Evolutionary conservation across 805 yeast species (phyloP).

Genomic region (Diddensiella transvaalensis): DNA sequence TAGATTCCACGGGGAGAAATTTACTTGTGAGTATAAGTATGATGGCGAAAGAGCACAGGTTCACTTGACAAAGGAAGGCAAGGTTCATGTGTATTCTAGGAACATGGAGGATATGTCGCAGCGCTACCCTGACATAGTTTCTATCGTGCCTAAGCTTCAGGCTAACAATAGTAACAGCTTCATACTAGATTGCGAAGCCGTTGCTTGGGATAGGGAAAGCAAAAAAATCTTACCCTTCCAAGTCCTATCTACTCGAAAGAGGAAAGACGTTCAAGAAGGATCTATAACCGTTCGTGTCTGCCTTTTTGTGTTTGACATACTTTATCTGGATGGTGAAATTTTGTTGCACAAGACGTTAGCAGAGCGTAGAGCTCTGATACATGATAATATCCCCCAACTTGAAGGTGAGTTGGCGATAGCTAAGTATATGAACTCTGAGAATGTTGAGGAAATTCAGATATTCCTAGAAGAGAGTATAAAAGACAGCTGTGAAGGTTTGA

Average conservation of each 20-base stretch:
- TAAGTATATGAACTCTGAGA: slow-evolving; percentile 63
- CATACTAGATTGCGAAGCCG: slow-evolving; percentile 94
- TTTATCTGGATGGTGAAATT: slow-evolving; percentile 71
- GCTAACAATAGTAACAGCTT: slow-evolving; percentile 47
- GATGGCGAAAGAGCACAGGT: slow-evolving; percentile 98
- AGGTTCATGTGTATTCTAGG: slow-evolving; percentile 78
- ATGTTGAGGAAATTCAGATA: slow-evolving; percentile 67
- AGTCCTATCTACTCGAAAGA: slow-evolving; percentile 84
- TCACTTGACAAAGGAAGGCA: slow-evolving; percentile 62
- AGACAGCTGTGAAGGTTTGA: slow-evolving; percentile 90
- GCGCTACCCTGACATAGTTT: slow-evolving; percentile 85
- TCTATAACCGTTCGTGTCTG: slow-evolving; percentile 91
- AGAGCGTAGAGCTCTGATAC: slow-evolving; percentile 64
- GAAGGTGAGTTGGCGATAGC: slow-evolving; percentile 84
- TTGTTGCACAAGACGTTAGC: slow-evolving; percentile 61
- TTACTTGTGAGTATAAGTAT: slow-evolving; percentile 95
- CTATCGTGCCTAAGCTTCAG: slow-evolving; percentile 60
- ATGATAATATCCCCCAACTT: slow-evolving; percentile 52
- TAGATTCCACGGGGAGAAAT: slow-evolving; percentile 75
- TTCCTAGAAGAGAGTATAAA: slow-evolving; percentile 87
- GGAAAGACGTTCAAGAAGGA: slow-evolving; percentile 84
- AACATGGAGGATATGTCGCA: slow-evolving; percentile 97
- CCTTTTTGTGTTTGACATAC: slow-evolving; percentile 83
- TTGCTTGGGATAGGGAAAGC: slow-evolving; percentile 85
- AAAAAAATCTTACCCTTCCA: slow-evolving; percentile 91